These are phyloP conservation scores for Suillus subaureus DNA, from an alignment of 768 basidiomycete genomes.

Conservation along the genomic window DNA sequence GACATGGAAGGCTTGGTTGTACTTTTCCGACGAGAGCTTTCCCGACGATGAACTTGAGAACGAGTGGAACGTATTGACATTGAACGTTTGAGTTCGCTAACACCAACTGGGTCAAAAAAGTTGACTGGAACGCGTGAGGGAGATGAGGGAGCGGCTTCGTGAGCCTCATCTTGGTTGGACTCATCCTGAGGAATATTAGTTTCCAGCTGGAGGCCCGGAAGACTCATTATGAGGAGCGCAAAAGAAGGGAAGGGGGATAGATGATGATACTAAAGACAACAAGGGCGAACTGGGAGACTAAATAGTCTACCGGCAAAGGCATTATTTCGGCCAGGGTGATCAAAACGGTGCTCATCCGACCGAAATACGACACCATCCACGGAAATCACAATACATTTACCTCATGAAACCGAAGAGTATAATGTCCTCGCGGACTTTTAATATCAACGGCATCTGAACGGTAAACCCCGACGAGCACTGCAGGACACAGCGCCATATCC, in stretches of 20 bases:
- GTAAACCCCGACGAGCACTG: neutral
- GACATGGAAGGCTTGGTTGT: neutral
- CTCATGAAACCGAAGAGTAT: neutral
- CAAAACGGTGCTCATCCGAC: neutral
- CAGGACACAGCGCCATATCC: neutral
- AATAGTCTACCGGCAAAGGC: neutral
- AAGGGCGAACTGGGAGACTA: neutral
- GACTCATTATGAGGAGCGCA: neutral
- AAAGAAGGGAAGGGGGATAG: neutral
- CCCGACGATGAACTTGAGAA: neutral
- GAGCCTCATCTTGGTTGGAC: neutral
- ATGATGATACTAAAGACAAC: neutral
- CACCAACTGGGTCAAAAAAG: slow-evolving; percentile 52
- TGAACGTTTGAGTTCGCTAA: slow-evolving; percentile 41
- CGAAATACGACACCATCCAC: neutral
- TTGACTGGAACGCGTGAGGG: slow-evolving; percentile 39
- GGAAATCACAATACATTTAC: neutral
- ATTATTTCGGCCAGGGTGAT: neutral
- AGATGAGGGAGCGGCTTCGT: neutral
- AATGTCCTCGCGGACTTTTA: neutral
- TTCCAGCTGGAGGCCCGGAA: neutral
- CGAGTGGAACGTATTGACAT: slow-evolving; percentile 3
- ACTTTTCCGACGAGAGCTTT: neutral
- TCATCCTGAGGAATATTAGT: slow-evolving; percentile 2
- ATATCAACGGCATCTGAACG: neutral